These are phyloP conservation scores for Lactarius akahatsu DNA, from an alignment of 768 basidiomycete genomes.

Conservation along the genomic window DNA sequence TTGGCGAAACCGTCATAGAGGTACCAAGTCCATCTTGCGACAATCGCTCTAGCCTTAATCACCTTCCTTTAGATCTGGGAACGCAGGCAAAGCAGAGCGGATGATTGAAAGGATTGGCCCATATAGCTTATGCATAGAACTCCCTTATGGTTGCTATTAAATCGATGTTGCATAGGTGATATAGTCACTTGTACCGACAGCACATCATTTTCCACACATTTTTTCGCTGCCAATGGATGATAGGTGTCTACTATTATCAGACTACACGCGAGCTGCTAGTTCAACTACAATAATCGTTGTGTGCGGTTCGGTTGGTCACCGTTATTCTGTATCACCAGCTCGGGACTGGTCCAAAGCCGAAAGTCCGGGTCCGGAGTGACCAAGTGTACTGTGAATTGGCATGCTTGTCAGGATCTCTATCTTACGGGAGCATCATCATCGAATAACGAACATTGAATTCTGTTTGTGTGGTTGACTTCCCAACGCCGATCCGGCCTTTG, in stretches of 20 bases:
- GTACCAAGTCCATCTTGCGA: slow-evolving; percentile 40
- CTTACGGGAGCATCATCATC: not conserved
- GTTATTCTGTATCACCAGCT: not conserved
- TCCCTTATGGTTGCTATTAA: not conserved
- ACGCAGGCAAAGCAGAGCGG: slow-evolving; percentile 10
- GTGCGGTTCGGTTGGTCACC: not conserved
- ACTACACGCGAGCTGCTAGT: not conserved
- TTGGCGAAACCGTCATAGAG: slow-evolving; percentile 96
- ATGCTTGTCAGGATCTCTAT: not conserved
- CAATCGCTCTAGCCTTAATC: slow-evolving; percentile 14
- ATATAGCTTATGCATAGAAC: not conserved
- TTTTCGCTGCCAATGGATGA: not conserved
- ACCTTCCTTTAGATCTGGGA: slow-evolving; percentile 24
- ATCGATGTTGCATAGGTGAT: not conserved
- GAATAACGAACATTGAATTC: not conserved
- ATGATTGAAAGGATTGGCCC: slow-evolving; percentile 2
- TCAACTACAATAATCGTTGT: not conserved
- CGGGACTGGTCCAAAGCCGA: not conserved
- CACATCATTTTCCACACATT: not conserved
- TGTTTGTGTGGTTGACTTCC: not conserved
- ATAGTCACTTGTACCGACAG: not conserved
- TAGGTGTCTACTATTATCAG: not conserved
- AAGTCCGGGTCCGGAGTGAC: not conserved
- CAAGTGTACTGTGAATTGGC: not conserved
- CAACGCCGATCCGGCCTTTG: not conserved